phyloP scores from a whole-genome alignment of 306 rosid species.

The Vigna unguiculata region DNA sequence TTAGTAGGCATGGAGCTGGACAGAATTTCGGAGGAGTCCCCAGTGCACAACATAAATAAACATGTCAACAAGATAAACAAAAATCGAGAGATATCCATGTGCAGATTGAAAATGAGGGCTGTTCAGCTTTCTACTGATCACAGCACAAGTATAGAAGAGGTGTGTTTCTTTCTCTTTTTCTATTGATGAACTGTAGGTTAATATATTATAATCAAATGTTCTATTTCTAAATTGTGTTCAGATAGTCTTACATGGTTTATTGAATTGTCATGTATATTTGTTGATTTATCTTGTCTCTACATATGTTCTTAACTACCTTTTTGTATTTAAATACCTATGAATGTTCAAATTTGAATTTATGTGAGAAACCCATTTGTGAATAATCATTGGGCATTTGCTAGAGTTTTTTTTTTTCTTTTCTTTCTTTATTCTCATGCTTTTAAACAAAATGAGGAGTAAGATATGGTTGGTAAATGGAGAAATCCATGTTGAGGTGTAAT shows the following conservation, averaged over 20 bases:
- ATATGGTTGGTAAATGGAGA: not conserved
- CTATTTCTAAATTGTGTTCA: conserved; percentile 27
- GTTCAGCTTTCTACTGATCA: conserved; percentile 78
- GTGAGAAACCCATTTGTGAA: conserved; percentile 5
- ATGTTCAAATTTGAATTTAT: not conserved
- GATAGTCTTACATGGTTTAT: conserved; percentile 14
- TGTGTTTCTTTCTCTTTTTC: conserved; percentile 34
- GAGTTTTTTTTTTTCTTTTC: not conserved
- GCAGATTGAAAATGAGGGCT: conserved; percentile 72
- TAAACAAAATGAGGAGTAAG: not conserved
- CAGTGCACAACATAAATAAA: conserved; percentile 61
- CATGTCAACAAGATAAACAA: conserved; percentile 61
- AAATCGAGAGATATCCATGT: conserved; percentile 62
- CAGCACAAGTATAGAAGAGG: conserved; percentile 69
- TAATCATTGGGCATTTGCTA: conserved; percentile 9
- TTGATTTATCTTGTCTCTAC: conserved; percentile 1
- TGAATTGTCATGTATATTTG: conserved; percentile 15
- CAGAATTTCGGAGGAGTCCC: conserved; percentile 77
- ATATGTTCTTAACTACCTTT: not conserved
- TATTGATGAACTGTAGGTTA: conserved; percentile 23
- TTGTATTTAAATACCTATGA: conserved; percentile 5
- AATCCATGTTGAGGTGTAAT: not conserved
- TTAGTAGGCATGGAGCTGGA: conserved; percentile 72
- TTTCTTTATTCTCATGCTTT: not conserved
- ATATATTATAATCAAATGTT: conserved; percentile 11